A percentile compares a stretch with the other conserved stretches of the same genome.
These are phyloP conservation scores for Saccharomyces hybrid DNA, from an alignment of 1,139 yeast genomes.

Conservation along the genomic window DNA sequence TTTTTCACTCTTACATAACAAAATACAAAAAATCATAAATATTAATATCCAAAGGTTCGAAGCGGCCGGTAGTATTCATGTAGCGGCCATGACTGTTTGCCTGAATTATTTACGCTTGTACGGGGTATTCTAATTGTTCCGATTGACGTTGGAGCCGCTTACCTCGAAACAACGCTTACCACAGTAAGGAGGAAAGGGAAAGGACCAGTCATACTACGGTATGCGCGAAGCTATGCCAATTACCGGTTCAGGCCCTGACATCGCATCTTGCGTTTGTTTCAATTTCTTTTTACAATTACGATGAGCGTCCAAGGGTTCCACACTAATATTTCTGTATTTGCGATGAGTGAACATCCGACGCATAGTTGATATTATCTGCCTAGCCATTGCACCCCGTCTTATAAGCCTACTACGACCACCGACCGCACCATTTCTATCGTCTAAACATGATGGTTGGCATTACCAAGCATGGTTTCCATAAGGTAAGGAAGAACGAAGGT, in stretches of 20 bases:
- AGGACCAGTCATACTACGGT: background rate
- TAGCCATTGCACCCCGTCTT: background rate
- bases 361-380: background rate
- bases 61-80: background rate
- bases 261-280: background rate
- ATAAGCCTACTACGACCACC: background rate
- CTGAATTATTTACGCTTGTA: background rate
- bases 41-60: background rate
- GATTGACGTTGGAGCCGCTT: background rate
- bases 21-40: conserved; percentile 1
- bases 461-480: background rate
- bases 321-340: background rate
- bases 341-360: background rate
- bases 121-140: background rate
- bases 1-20: background rate
- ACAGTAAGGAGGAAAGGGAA: background rate
- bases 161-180: background rate
- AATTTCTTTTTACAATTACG: background rate
- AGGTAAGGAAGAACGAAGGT: background rate
- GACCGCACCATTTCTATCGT: background rate
- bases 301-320: background rate
- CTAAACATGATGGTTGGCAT: background rate
- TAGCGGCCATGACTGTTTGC: background rate
- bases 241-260: too few relatives aligned
- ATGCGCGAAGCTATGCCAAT: too few relatives aligned